Base-by-base conservation (phyloP, 176 grass and related monocot genomes). In the Raddia guianensis region DNA sequence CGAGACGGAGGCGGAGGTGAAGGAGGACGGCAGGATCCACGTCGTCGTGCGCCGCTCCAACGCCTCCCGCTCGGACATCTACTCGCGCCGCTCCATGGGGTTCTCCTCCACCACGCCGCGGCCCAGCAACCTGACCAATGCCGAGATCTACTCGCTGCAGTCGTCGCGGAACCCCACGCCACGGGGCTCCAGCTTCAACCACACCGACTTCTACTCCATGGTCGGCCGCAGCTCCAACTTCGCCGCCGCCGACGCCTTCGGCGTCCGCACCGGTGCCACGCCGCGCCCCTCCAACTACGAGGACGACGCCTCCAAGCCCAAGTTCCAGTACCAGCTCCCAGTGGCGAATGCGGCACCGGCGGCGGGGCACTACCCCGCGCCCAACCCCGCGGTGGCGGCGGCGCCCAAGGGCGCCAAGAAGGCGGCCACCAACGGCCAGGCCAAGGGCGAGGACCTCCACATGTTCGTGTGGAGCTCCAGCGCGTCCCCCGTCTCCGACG, bases 381-480 rank as follows among this genome's bases (percentile, higher is more conserved):
- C 96, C 0, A 99, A 99, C 79, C 96, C 93, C 11, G 88, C 90
- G 8, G 89, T 95, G 63, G 84, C 90, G 9, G 49, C 83, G 6
- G 64, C 86, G 49, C 75, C 87, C 12, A 66, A 79, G 15, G 86
- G 50, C 4, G 49, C 76, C 6, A 86, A 61, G 74, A 79, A 79
- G 68, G 58, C 83, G 19, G 79, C 59, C n/a, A 45, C 88, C 3
- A 99, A 99, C 85, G 96, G 93, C 52, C 92, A 94, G 74, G 82
- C 86, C 51, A 91, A 92, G 79, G 88, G 88, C 68, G 73, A 99
- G 86, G 96, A 99, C 82, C 91, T 99, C 63, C 96, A 95, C 88
- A 99, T 99, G 96, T 99, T 99, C 75, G 93, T 99, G 8, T 99
- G 96, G 96, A 99, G 96, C 84, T 99, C 96, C 32, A 99, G 96